Conservation (phyloP, 192 early-diverging fungal genomes). For the Backusella macrospora region DNA sequence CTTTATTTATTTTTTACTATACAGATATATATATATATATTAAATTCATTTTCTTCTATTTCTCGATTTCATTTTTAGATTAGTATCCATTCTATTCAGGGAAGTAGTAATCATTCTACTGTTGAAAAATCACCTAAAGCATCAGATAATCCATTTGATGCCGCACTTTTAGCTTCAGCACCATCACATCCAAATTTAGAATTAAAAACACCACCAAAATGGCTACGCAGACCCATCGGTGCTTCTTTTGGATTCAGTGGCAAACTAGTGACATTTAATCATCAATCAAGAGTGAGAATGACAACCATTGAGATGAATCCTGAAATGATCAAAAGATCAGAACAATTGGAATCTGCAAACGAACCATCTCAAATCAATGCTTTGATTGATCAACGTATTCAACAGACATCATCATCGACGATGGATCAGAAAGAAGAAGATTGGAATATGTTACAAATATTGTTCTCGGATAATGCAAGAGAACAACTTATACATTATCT, state of each 20-base stretch:
- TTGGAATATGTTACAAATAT: neutral
- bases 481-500: neutral
- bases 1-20: neutral
- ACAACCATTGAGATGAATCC: neutral
- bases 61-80: too few relatives aligned
- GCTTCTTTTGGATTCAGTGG: conserved; percentile 87
- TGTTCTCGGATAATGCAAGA: conserved; percentile 11
- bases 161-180: neutral
- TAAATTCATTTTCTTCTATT: too few relatives aligned
- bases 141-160: neutral
- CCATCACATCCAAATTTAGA: neutral
- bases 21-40: neutral
- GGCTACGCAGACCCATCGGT: conserved; percentile 85
- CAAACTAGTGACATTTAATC: conserved; percentile 77
- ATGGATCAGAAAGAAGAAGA: neutral
- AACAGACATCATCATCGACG: too few relatives aligned
- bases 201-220: conserved; percentile 86
- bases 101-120: neutral
- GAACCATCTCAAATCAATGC: neutral
- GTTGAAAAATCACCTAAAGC: too few relatives aligned
- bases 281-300: conserved; percentile 23
- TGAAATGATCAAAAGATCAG: conserved; percentile 1
- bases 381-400: neutral
- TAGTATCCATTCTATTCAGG: neutral
- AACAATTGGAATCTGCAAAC: conserved; percentile 5